These are phyloP conservation scores for Pisolithus albus DNA, from an alignment of 768 basidiomycete genomes.

Conservation along the genomic window DNA sequence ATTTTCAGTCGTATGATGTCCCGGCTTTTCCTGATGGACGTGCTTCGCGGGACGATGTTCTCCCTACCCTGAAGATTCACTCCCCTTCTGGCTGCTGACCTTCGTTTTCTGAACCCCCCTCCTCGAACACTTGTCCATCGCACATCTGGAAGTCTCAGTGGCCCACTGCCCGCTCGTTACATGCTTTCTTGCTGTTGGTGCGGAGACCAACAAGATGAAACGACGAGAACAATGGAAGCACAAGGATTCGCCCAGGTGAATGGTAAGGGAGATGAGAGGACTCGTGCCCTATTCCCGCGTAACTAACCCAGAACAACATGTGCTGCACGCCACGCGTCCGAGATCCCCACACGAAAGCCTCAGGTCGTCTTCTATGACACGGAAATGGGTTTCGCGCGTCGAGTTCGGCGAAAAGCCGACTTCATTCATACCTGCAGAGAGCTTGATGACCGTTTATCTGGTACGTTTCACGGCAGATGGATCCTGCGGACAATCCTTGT, in stretches of 20 bases:
- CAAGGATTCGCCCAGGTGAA: neutral
- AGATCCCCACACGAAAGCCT: neutral
- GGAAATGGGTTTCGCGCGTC: neutral
- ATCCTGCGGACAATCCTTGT: neutral
- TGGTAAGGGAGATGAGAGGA: neutral
- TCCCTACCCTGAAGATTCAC: no score
- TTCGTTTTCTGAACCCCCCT: no score
- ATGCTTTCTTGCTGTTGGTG: neutral
- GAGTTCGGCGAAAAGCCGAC: neutral
- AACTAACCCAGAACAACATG: neutral
- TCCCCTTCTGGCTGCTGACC: no score
- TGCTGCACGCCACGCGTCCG: neutral
- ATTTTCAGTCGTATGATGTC: no score
- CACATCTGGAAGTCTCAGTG: no score
- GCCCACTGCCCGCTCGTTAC: neutral
- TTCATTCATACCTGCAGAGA: no score
- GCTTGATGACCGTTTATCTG: neutral
- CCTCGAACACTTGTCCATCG: no score
- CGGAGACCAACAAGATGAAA: neutral
- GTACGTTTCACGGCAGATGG: neutral
- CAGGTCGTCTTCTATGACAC: neutral
- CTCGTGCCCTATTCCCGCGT: no score
- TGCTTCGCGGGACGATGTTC: no score
- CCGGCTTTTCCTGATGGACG: no score
- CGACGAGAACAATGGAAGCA: neutral